These are phyloP conservation scores for Wallacemonas sp. DNA, from an alignment of 208 protist species.

Conservation along the genomic window DNA sequence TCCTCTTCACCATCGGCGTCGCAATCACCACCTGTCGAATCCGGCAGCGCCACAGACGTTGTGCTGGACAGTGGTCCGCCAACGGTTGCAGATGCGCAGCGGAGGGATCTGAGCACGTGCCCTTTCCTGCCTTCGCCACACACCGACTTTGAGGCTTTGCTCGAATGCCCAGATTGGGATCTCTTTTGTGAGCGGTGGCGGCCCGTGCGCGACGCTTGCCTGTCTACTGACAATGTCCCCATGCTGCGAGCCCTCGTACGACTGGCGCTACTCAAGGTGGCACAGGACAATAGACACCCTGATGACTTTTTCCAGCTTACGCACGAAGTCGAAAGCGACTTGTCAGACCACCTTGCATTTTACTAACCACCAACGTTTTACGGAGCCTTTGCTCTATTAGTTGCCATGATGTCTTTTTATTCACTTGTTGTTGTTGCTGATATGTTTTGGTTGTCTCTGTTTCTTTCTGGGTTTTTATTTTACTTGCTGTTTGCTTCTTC, in stretches of 20 bases:
- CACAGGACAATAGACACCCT: background rate
- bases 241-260: background rate
- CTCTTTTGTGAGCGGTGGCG: background rate
- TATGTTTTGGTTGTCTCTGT: too few relatives aligned
- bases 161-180: background rate
- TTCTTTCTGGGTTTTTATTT: too few relatives aligned
- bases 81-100: too few relatives aligned
- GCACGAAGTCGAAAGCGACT: background rate
- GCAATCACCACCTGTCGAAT: background rate
- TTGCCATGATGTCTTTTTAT: background rate
- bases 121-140: too few relatives aligned
- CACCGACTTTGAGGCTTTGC: background rate
- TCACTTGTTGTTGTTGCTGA: slow-evolving; percentile 2
- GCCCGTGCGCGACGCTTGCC: background rate
- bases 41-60: background rate
- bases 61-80: too few relatives aligned
- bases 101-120: background rate
- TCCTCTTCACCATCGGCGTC: background rate
- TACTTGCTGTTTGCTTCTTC: too few relatives aligned
- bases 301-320: slow-evolving; percentile 5
- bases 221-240: slow-evolving; percentile 1
- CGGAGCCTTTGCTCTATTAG: background rate
- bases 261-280: background rate
- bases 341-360: background rate
- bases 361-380: too few relatives aligned